Percentiles rank a stretch among this genome's conserved stretches.
Evolutionary conservation across 2,329 filamentous ascomycete genomes (phyloP).

Genomic region (Acrodontium crateriforme): DNA sequence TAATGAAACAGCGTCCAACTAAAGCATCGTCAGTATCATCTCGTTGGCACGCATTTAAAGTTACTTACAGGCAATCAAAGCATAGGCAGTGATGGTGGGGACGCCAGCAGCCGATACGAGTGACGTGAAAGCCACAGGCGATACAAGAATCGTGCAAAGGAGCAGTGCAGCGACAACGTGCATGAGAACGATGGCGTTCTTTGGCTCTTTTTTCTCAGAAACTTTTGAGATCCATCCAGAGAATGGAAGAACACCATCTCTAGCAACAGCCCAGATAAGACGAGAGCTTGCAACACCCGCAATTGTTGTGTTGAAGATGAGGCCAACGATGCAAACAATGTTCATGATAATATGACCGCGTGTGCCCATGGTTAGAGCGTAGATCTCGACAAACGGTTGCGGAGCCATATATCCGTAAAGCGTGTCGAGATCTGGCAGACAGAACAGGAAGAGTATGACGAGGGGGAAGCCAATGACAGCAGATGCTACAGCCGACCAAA

Average conservation of each 20-base stretch:
- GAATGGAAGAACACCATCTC: slow-evolving; percentile 47
- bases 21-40: slow-evolving; percentile 1
- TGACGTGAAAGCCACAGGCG: slow-evolving; percentile 27
- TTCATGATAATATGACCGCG: slow-evolving; percentile 49
- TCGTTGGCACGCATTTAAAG: not conserved
- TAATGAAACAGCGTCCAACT: slow-evolving; percentile 25
- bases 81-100: slow-evolving; percentile 25
- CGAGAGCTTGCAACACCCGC: slow-evolving; percentile 45
- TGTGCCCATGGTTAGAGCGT: slow-evolving; percentile 41
- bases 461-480: slow-evolving; percentile 41
- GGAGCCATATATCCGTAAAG: slow-evolving; percentile 41
- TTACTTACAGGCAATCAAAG: slow-evolving; percentile 19
- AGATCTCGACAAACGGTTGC: slow-evolving; percentile 46
- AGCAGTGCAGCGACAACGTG: slow-evolving; percentile 40
- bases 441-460: slow-evolving; percentile 47
- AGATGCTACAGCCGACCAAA: slow-evolving; percentile 45
- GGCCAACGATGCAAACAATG: slow-evolving; percentile 37
- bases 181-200: slow-evolving; percentile 46
- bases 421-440: slow-evolving; percentile 38
- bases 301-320: slow-evolving; percentile 45
- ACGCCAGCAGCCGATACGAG: slow-evolving; percentile 27
- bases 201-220: slow-evolving; percentile 40
- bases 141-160: slow-evolving; percentile 46
- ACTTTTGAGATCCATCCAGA: slow-evolving; percentile 45
- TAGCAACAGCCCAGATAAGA: slow-evolving; percentile 49